Evolutionary conservation across 1,284 basidiomycete species (phyloP), one percentile per base, ranked within the genome.

Genomic region (Microstroma glucosiphilum): DNA sequence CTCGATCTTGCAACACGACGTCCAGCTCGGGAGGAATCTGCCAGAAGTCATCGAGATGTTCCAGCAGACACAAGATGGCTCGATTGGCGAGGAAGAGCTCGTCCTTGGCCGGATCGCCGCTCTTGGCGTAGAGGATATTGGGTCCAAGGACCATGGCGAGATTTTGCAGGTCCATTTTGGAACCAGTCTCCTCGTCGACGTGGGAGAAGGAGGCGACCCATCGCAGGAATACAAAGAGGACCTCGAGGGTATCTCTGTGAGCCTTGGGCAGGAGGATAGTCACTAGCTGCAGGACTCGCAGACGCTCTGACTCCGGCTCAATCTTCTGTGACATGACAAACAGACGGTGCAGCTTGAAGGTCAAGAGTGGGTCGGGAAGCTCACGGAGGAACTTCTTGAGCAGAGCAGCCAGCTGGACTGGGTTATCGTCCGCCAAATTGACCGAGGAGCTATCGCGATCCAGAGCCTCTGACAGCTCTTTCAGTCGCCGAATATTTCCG

Each of bases 131-230:
- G 69, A 99, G 85, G 69, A 99, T 96, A 73, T 91, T 96, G 7
- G 96, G 96, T 72, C 90, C 90, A 69, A 98, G 92, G 78, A 98
- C 96, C 13, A 92, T 96, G n/a, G 94, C 92, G 67, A 99, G 84
- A 79, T 99, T 99, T 41, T 86, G 85, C 57, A 97, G 83, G 80
- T 99, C 94, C 94, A 99, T 99, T 82, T 94, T 94, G 82, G 90
- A 93, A 43, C 94, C 94, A 0, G 94, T 97, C 80, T 94, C 92
- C 75, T 94, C 93, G 78, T 98, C 94, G 81, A 96, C 87, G 81
- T 98, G 93, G 54, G 94, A 92, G 80, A 99, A 99, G 4, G 92
- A 94, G 6, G 94, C 94, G 1, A 99, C 94, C 96, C 96, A 99
- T 80, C 96, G 94, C 70, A 99, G 84, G 82, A 99, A 99, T 19